Percentiles rank a stretch among this genome's conserved stretches.
phyloP scores from a whole-genome alignment of 225 moss, liverwort and hornwort genomes.

The Takakia lepidozioides region DNA sequence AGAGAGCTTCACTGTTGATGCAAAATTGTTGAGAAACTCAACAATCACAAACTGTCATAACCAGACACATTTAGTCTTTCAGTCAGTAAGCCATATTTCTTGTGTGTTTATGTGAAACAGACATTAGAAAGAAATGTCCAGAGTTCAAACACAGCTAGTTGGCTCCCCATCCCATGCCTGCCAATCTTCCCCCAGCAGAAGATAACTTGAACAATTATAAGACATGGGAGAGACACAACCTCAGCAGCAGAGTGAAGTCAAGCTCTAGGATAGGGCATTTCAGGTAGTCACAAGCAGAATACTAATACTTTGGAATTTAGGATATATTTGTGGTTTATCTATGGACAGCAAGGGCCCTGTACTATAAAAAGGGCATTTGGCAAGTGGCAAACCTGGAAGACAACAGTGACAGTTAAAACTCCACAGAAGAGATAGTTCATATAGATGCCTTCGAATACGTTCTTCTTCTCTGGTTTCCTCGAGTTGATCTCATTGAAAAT shows the following conservation, averaged over 20 bases:
- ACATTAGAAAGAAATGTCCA: too few species aligned
- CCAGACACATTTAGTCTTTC: neutral
- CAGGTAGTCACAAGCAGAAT: too few species aligned
- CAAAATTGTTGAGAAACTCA: slow-evolving; percentile 66
- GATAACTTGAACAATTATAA: neutral
- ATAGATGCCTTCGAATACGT: slow-evolving; percentile 60
- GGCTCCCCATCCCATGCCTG: neutral
- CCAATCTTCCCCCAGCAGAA: neutral
- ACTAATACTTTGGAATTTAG: too few species aligned
- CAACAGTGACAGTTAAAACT: slow-evolving; percentile 33
- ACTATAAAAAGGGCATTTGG: too few species aligned
- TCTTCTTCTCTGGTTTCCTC: slow-evolving; percentile 37
- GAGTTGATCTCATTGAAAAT: slow-evolving; percentile 92
- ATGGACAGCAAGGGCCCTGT: too few species aligned
- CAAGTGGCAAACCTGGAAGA: slow-evolving; percentile 70
- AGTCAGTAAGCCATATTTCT: too few species aligned
- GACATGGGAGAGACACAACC: too few species aligned
- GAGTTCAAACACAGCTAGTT: too few species aligned
- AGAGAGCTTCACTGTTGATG: slow-evolving; percentile 38
- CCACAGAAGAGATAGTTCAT: slow-evolving; percentile 60
- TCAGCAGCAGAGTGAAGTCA: too few species aligned
- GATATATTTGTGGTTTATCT: too few species aligned
- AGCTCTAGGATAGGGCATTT: too few species aligned
- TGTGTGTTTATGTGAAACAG: too few species aligned
- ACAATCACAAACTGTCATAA: slow-evolving; percentile 69